Evolutionary conservation across 306 rosid genomes (phyloP).

Genomic region (Vicia sativa): DNA sequence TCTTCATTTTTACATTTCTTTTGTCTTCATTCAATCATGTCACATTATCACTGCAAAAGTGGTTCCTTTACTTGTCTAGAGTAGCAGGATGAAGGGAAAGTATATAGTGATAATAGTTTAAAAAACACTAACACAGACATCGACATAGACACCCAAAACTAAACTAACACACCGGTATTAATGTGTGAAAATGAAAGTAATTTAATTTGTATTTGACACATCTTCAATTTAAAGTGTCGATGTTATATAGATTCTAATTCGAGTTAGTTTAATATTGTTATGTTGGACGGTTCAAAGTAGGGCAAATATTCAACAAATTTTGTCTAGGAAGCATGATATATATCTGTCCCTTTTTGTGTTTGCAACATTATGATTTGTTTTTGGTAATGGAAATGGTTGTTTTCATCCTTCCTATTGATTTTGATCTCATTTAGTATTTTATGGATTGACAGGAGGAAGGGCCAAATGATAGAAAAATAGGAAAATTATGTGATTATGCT

Average conservation of each 20-base stretch:
- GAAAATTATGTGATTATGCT: conserved; percentile 50
- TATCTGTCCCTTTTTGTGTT: not conserved
- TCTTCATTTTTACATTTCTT: not conserved
- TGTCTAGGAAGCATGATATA: conserved; percentile 21
- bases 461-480: conserved; percentile 86
- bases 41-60: too few relatives aligned
- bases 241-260: too few relatives aligned
- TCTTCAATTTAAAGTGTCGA: too few relatives aligned
- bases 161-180: too few relatives aligned
- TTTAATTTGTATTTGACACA: too few relatives aligned
- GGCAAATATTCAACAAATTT: conserved; percentile 8
- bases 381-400: conserved; percentile 17
- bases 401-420: conserved; percentile 10
- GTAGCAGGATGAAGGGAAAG: not conserved
- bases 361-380: conserved; percentile 3
- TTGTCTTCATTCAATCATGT: not conserved
- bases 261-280: conserved; percentile 30
- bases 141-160: too few relatives aligned
- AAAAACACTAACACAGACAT: too few relatives aligned
- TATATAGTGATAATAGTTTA: not conserved
- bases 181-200: too few relatives aligned
- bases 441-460: conserved; percentile 73
- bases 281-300: conserved; percentile 28
- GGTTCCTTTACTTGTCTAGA: not conserved
- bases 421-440: conserved; percentile 27